Evolutionary conservation across 2,329 filamentous ascomycete genomes (phyloP), one percentile per base, ranked within the genome.

Genomic region (Dothiorella sarmentorum): DNA sequence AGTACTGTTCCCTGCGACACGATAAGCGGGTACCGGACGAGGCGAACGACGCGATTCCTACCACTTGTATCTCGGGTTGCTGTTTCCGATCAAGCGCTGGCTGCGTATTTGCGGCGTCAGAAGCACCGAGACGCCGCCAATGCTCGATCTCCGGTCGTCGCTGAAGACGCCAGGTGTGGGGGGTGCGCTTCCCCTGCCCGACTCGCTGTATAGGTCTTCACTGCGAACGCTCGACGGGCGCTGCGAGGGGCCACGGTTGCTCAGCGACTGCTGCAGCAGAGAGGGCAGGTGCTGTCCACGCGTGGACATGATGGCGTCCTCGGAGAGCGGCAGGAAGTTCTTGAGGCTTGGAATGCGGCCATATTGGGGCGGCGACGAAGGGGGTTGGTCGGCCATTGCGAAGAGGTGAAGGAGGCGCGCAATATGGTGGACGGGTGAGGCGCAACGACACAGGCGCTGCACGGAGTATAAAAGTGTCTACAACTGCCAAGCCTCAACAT

Each of bases 31-130:
- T 7, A n/a, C n/a, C n/a, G 20, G 20, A 20, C 17, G n/a, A 26
- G 5, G 24, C 35, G 6, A 33, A 9, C 35, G 10, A 15, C 35
- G 27, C 42, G 18, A 42, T 43, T 61, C 64, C 38, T 65, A 78
- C 88, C 91, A 97, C 62, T 83, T 83, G 74, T 96, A 96, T 61
- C 90, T 79, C 17, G 90, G 89, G 71, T 94, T 97, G 64, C 84
- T 90, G 66, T 90, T 90, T 40, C 93, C 93, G 71, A 97, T 96
- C 66, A 97, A 80, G 57, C 90, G 83, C 82, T 91, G 89, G 68
- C 88, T 91, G 62, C 90, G 82, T 81, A 91, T 88, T 71, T 89
- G 85, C 2, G 87, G 85, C 38, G 77, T 79, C 64, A 78, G 75
- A 45, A 81, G 66, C 6, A 76, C 68, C 40, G 67, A 66, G 1